Base-by-base conservation (phyloP, 2,329 filamentous ascomycete genomes). In the Calonectria pseudoturangicola region DNA sequence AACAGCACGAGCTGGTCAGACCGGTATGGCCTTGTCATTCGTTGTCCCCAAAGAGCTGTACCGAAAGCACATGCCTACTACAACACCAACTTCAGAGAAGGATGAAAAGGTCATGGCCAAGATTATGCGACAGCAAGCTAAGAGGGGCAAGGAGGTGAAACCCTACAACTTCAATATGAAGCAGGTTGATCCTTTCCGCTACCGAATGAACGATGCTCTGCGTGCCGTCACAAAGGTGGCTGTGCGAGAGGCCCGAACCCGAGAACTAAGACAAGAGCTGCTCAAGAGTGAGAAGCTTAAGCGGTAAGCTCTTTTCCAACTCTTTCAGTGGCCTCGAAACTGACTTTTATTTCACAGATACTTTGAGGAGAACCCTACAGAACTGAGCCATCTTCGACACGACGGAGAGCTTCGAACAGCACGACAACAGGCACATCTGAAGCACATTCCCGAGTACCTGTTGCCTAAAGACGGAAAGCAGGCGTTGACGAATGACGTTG, bases 1-100 rank as follows among this genome's bases (percentile, higher is more conserved):
- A 39, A 99, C 97, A 7, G 97, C 95, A 1, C 92, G 97, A 73
- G 97, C 96, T 2, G 96, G 96, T 13, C 95, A 97, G 82, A 92
- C 94, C 1, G 97, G 97, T 72, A 98, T 98, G 90, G 95, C 97
- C 0, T 89, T 99, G n/a, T 98, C 95, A 12, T 98, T 99, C 83
- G 94, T 98, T 65, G 90, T 99, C 3, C 96, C 97, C 10, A 89
- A 92, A 64, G 92, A 95, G 0, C 89, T 93, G 56, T 98, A 93
- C 84, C 92, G 94, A 77, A 98, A 98, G 84, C 96, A 98, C 86
- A 94, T 95, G 80, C 93, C 96, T 1, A 98, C 96, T 0, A 92
- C 91, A 62, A 91, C 96, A 74, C 86, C 92, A 54, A 92, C 93
- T 27, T 90, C 93, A 13, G 93, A 94, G 82, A 89, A 96, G 73